Evolutionary conservation across 768 basidiomycete genomes (phyloP).

Genomic region (Boletus sp.): DNA sequence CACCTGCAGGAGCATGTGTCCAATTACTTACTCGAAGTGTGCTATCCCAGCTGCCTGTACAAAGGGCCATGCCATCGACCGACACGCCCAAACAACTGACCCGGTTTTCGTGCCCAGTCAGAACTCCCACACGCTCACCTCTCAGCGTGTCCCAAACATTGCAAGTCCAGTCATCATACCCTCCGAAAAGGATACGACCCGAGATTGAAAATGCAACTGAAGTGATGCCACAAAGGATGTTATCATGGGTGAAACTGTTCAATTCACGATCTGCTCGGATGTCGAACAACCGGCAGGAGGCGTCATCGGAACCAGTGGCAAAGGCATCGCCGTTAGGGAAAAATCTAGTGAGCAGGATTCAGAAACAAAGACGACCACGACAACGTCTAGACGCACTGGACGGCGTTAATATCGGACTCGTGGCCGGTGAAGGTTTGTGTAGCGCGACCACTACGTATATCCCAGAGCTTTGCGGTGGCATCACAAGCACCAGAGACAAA

Average conservation of each 20-base stretch:
- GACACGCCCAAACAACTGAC: slow-evolving; percentile 96
- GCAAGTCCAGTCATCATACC: slow-evolving; percentile 99
- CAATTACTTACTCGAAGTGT: slow-evolving; percentile 76
- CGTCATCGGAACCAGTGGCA: slow-evolving; percentile 98
- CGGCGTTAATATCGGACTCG: slow-evolving; percentile 98
- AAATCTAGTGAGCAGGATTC: slow-evolving; percentile 56
- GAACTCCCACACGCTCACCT: slow-evolving; percentile 95
- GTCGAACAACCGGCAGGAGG: slow-evolving; percentile 96
- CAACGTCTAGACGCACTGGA: slow-evolving; percentile 65
- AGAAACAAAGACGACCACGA: not conserved
- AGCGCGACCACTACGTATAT: slow-evolving; percentile 95
- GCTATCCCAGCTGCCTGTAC: slow-evolving; percentile 98
- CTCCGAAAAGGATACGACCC: slow-evolving; percentile 95
- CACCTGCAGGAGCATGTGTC: not conserved
- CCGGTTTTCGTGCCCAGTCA: slow-evolving; percentile 97
- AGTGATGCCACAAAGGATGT: slow-evolving; percentile 98
- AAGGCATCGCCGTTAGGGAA: slow-evolving; percentile 99
- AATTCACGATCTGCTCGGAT: slow-evolving; percentile 97
- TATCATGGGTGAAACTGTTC: slow-evolving; percentile 97
- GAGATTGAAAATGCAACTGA: slow-evolving; percentile 99
- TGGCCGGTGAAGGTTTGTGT: slow-evolving; percentile 99
- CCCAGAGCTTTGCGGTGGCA: slow-evolving; percentile 98
- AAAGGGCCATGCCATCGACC: slow-evolving; percentile 96
- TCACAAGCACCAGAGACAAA: slow-evolving; percentile 99
- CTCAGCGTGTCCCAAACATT: slow-evolving; percentile 99